Conservation (phyloP, 2,329 filamentous ascomycete species). For the Fusarium sp. region DNA sequence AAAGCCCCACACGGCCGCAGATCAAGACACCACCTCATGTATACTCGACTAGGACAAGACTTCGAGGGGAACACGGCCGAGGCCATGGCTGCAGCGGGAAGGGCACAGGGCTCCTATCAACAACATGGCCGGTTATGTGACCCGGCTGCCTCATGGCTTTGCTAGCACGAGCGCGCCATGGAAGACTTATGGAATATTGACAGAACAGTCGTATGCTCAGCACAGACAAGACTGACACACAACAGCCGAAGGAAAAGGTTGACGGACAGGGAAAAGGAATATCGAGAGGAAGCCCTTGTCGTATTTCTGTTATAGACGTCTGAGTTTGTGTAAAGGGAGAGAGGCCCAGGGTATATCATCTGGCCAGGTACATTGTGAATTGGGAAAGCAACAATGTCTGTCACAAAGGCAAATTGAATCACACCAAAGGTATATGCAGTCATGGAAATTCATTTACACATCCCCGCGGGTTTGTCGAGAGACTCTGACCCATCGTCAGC, state of each 20-base stretch:
- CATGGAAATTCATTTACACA: conserved; percentile 32
- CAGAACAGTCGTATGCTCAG: conserved; percentile 15
- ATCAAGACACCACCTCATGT: conserved; percentile 51
- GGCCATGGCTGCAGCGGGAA: conserved; percentile 50
- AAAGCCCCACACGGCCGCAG: conserved; percentile 57
- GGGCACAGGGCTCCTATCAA: conserved; percentile 44
- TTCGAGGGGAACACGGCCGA: conserved; percentile 38
- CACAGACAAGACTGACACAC: neutral
- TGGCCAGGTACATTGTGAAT: conserved; percentile 21
- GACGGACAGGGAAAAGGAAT: neutral
- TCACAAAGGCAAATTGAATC: conserved; percentile 26
- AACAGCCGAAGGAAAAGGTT: neutral
- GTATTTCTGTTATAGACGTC: neutral
- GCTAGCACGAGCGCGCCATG: conserved; percentile 23
- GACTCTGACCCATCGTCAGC: conserved; percentile 36
- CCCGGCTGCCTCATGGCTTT: conserved; percentile 31
- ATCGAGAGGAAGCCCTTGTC: neutral
- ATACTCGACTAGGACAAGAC: conserved; percentile 39
- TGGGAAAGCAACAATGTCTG: conserved; percentile 28
- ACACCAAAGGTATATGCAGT: conserved; percentile 26
- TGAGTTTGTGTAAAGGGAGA: conserved; percentile 1
- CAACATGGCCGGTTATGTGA: conserved; percentile 45
- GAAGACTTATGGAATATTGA: conserved; percentile 36
- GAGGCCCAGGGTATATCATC: conserved; percentile 19
- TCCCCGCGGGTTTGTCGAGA: conserved; percentile 33